phyloP scores from a whole-genome alignment of 257 asterid genomes.

The Eustoma russellianum region DNA sequence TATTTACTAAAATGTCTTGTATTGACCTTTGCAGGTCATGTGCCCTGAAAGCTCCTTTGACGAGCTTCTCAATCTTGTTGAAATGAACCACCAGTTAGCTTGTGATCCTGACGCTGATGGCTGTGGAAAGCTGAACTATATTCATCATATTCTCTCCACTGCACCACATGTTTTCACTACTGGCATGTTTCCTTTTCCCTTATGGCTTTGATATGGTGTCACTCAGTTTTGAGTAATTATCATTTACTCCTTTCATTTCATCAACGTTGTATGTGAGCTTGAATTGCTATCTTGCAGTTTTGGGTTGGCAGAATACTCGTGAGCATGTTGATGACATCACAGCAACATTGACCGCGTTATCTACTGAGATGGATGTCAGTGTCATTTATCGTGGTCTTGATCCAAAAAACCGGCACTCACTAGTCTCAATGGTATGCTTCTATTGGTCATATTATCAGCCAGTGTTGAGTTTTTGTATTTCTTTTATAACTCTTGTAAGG shows the following conservation, averaged over 20 bases:
- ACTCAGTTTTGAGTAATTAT: constrained; percentile 3
- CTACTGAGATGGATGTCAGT: constrained; percentile 80
- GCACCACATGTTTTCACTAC: constrained; percentile 84
- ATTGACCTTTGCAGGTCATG: constrained; percentile 49
- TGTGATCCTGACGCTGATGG: constrained; percentile 88
- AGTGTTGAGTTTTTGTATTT: too few species aligned
- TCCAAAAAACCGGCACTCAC: constrained; percentile 52
- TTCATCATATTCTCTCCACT: constrained; percentile 74
- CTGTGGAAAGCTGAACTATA: constrained; percentile 76
- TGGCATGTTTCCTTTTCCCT: constrained; percentile 31
- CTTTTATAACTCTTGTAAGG: too few species aligned
- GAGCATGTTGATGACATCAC: constrained; percentile 73
- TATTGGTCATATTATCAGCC: background rate
- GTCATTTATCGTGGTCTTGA: constrained; percentile 88
- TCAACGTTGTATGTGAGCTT: constrained; percentile 2
- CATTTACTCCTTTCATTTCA: too few species aligned
- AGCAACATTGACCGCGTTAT: constrained; percentile 63
- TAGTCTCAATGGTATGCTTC: constrained; percentile 87
- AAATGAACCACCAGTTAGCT: constrained; percentile 90
- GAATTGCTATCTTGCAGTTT: constrained; percentile 33
- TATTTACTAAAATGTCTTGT: constrained; percentile 8
- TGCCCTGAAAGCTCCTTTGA: constrained; percentile 77
- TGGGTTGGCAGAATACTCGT: constrained; percentile 93
- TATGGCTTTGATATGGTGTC: background rate
- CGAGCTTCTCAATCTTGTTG: constrained; percentile 75